These are phyloP conservation scores for Laetiporus sulphureus DNA, from an alignment of 1,284 basidiomycete genomes.

Conservation along the genomic window DNA sequence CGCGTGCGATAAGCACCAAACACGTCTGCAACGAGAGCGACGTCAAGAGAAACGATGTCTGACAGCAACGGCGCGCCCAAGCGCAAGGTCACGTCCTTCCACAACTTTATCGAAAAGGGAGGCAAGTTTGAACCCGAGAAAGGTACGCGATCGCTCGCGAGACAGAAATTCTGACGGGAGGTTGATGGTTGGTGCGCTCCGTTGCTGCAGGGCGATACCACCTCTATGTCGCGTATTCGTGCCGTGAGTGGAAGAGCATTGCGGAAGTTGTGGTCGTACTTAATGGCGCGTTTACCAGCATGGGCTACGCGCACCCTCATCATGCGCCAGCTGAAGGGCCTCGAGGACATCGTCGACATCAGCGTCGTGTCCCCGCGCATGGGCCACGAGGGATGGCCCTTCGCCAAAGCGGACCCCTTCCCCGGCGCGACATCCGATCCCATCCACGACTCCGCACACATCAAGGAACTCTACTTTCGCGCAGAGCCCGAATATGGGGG, in stretches of 20 bases:
- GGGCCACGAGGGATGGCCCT: constrained; percentile 85
- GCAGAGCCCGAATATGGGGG: constrained; percentile 68
- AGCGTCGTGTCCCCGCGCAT: constrained; percentile 89
- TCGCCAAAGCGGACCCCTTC: constrained; percentile 65
- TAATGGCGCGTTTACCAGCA: constrained; percentile 36
- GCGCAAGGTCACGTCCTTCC: constrained; percentile 67
- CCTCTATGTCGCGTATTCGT: constrained; percentile 78
- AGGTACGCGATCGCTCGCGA: constrained; percentile 54
- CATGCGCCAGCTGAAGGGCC: constrained; percentile 84
- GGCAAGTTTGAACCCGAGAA: constrained; percentile 78
- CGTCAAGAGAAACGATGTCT: constrained; percentile 50
- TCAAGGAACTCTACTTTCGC: constrained; percentile 84
- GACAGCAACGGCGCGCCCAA: constrained; percentile 75
- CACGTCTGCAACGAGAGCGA: constrained; percentile 30
- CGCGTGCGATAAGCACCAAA: constrained; percentile 11
- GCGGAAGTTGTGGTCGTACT: background rate
- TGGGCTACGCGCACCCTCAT: constrained; percentile 95
- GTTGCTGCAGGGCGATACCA: constrained; percentile 68
- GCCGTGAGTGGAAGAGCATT: constrained; percentile 62
- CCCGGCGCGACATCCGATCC: constrained; percentile 71
- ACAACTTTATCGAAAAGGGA: constrained; percentile 66
- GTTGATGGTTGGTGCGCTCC: background rate
- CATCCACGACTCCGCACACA: constrained; percentile 59
- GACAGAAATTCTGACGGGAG: background rate
- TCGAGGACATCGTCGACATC: constrained; percentile 78